These are phyloP conservation scores for Athelia psychrophila DNA, from an alignment of 1,284 basidiomycete genomes.

Conservation along the genomic window DNA sequence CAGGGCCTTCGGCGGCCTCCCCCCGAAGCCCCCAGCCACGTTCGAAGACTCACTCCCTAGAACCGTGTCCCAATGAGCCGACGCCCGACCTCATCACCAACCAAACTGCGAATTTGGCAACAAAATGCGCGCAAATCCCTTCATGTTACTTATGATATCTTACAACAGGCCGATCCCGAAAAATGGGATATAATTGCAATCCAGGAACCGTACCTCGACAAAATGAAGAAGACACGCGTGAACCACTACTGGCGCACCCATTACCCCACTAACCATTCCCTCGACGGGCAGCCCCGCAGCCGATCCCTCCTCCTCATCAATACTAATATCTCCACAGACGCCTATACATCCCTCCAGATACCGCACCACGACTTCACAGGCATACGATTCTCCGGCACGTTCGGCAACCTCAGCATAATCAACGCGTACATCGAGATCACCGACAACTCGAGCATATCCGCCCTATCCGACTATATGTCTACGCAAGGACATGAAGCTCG, in stretches of 20 bases:
- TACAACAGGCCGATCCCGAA: background rate
- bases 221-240: constrained; percentile 9
- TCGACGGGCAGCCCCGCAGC: constrained; percentile 9
- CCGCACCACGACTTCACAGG: constrained; percentile 23
- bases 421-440: constrained; percentile 35
- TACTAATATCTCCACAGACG: constrained; percentile 19
- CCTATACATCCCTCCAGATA: constrained; percentile 20
- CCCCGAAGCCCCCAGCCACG: background rate
- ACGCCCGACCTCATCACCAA: constrained; percentile 18
- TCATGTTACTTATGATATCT: constrained; percentile 13
- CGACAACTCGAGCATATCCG: constrained; percentile 15
- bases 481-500: background rate
- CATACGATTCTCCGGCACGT: constrained; percentile 13
- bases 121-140: constrained; percentile 29
- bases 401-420: constrained; percentile 18
- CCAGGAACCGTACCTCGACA: constrained; percentile 32
- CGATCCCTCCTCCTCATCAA: constrained; percentile 28
- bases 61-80: constrained; percentile 8
- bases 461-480: constrained; percentile 4
- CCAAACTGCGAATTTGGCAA: constrained; percentile 20
- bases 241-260: constrained; percentile 21
- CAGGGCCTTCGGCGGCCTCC: background rate
- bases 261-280: constrained; percentile 20
- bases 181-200: constrained; percentile 27
- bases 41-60: background rate